These are phyloP conservation scores for Boletus vinaceobasis DNA, from an alignment of 768 basidiomycete genomes.

Conservation along the genomic window DNA sequence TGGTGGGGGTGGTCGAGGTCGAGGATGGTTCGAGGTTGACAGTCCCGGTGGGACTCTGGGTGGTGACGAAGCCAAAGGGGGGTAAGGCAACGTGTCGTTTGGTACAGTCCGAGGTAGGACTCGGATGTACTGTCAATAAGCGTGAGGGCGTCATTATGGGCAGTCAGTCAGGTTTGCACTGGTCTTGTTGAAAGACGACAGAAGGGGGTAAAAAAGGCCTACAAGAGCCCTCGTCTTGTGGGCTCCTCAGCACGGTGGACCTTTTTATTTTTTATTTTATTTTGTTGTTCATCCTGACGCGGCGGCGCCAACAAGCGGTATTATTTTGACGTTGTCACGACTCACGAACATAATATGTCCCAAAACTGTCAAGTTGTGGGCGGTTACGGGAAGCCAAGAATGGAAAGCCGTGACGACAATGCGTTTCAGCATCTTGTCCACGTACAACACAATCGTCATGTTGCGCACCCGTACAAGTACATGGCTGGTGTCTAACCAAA, in stretches of 20 bases:
- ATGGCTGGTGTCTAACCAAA: background rate
- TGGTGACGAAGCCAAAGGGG: background rate
- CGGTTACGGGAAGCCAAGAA: background rate
- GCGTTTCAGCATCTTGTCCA: background rate
- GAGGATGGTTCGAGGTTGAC: background rate
- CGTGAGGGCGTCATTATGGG: slow-evolving; percentile 14
- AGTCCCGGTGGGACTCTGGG: background rate
- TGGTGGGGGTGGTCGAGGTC: background rate
- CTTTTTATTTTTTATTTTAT: background rate
- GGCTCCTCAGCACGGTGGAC: background rate
- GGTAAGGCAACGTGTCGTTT: background rate
- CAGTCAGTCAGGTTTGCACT: too few relatives aligned
- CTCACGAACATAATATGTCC: slow-evolving; percentile 3
- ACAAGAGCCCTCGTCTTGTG: background rate
- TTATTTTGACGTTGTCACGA: background rate
- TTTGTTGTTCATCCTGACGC: slow-evolving; percentile 1
- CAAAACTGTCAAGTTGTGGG: slow-evolving; percentile 1
- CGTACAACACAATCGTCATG: background rate
- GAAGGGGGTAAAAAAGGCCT: background rate
- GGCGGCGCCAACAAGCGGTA: background rate
- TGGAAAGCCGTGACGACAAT: background rate
- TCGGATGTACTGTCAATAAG: slow-evolving; percentile 1
- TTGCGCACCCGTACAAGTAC: background rate
- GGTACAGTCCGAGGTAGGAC: background rate
- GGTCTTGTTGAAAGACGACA: too few relatives aligned